phyloP scores from a whole-genome alignment of 306 rosid species.

The Hippophae rhamnoides region DNA sequence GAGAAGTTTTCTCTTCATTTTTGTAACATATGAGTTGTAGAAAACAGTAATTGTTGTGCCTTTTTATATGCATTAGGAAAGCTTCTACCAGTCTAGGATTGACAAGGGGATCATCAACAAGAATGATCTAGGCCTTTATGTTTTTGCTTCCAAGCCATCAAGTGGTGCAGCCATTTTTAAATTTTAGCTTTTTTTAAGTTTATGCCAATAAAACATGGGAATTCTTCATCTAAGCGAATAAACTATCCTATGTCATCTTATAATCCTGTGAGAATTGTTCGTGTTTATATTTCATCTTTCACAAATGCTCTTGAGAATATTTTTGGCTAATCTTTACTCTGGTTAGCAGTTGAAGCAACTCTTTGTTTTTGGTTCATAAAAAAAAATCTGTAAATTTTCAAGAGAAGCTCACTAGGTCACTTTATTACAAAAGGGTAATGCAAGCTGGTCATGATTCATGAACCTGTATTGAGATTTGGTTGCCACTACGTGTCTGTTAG shows the following conservation, averaged over 20 bases:
- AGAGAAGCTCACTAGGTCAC: too few relatives aligned
- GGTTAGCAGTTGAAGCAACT: too few relatives aligned
- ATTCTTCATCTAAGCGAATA: neutral
- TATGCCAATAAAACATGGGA: neutral
- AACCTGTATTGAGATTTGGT: too few relatives aligned
- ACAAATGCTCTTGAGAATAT: too few relatives aligned
- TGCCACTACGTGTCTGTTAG: too few relatives aligned
- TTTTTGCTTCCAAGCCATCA: conserved; percentile 95
- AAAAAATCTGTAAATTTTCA: too few relatives aligned
- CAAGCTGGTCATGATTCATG: too few relatives aligned
- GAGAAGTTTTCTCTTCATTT: neutral
- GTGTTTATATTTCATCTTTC: too few relatives aligned
- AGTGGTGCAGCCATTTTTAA: conserved; percentile 93
- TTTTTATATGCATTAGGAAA: conserved; percentile 42
- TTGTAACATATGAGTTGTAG: conserved; percentile 3
- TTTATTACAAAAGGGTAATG: too few relatives aligned
- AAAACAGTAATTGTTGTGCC: conserved; percentile 2
- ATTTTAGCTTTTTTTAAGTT: conserved; percentile 29
- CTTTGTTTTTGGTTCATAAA: too few relatives aligned
- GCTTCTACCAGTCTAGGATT: conserved; percentile 58
- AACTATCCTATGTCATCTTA: neutral
- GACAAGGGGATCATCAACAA: conserved; percentile 50
- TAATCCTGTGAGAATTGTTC: too few relatives aligned
- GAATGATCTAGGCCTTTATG: conserved; percentile 63
- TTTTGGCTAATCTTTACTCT: too few relatives aligned